Percentiles rank a stretch among this genome's conserved stretches.
Evolutionary conservation across 2,329 filamentous ascomycete species (phyloP).

Genomic region (Pseudogymnoascus sp.): DNA sequence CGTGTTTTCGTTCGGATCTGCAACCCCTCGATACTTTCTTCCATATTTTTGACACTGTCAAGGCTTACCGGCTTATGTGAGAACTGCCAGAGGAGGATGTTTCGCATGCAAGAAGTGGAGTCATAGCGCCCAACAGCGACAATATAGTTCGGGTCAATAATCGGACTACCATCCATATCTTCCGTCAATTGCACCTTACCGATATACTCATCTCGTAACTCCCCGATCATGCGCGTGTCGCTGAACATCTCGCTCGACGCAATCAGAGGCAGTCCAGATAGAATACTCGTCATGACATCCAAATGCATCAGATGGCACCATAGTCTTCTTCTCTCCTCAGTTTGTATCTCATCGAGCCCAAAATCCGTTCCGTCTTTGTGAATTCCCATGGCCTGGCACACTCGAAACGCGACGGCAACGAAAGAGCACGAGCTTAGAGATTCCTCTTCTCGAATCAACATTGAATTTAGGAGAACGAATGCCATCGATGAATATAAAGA

Average conservation of each 20-base stretch:
- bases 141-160: constrained; percentile 5
- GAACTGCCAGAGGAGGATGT: constrained; percentile 4
- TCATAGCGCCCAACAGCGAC: constrained; percentile 3
- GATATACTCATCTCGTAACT: constrained; percentile 48
- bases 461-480: constrained; percentile 46
- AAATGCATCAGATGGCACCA: constrained; percentile 56
- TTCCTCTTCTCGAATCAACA: constrained; percentile 41
- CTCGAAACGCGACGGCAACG: constrained; percentile 34
- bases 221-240: constrained; percentile 46
- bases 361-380: constrained; percentile 39
- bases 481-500: constrained; percentile 52
- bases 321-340: constrained; percentile 50
- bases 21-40: constrained; percentile 1
- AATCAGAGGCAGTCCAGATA: constrained; percentile 35
- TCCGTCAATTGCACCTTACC: constrained; percentile 31
- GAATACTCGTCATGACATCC: constrained; percentile 46
- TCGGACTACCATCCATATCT: neutral
- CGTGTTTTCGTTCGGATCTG: neutral
- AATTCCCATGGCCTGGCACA: constrained; percentile 35
- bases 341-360: constrained; percentile 47
- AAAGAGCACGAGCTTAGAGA: constrained; percentile 46
- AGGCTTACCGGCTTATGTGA: neutral
- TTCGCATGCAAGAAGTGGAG: neutral
- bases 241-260: constrained; percentile 45
- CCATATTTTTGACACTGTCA: neutral